phyloP scores from a whole-genome alignment of 805 yeast genomes.

The Cyberlindnera xishuangbannaensis region DNA sequence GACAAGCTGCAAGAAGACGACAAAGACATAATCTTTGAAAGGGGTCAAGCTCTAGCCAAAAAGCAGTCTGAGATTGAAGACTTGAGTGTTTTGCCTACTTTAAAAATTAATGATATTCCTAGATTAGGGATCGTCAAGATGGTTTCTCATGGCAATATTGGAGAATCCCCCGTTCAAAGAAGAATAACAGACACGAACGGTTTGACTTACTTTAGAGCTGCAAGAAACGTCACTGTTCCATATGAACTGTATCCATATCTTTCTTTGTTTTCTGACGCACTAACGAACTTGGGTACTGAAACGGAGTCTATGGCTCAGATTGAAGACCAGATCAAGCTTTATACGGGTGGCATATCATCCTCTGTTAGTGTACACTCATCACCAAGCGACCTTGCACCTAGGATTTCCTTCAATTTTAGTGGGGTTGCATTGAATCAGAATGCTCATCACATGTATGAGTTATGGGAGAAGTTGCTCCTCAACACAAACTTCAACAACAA shows the following conservation, averaged over 20 bases:
- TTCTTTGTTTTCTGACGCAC: slow-evolving; percentile 71
- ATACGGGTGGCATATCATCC: slow-evolving; percentile 83
- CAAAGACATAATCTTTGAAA: slow-evolving; percentile 45
- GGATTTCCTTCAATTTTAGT: slow-evolving; percentile 48
- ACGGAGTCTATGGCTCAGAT: slow-evolving; percentile 66
- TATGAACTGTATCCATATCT: slow-evolving; percentile 57
- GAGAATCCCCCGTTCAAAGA: slow-evolving; percentile 30
- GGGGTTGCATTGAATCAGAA: slow-evolving; percentile 72
- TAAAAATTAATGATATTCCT: slow-evolving; percentile 69
- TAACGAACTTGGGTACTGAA: slow-evolving; percentile 84
- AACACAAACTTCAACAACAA: slow-evolving; percentile 64
- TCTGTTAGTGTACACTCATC: slow-evolving; percentile 50
- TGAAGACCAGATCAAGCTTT: slow-evolving; percentile 76
- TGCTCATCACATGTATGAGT: slow-evolving; percentile 49
- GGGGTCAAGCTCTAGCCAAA: slow-evolving; percentile 55
- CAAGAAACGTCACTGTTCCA: slow-evolving; percentile 59
- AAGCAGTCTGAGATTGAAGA: slow-evolving; percentile 70
- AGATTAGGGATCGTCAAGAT: slow-evolving; percentile 39
- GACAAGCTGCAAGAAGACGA: slow-evolving; percentile 48
- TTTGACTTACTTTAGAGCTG: slow-evolving; percentile 66
- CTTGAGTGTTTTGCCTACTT: slow-evolving; percentile 72
- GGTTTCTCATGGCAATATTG: slow-evolving; percentile 24
- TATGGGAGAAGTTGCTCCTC: slow-evolving; percentile 63
- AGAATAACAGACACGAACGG: slow-evolving; percentile 75
- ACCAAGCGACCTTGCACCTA: slow-evolving; percentile 45